Base-by-base conservation (phyloP, 257 asterid genomes). In the Solanum chilense region DNA sequence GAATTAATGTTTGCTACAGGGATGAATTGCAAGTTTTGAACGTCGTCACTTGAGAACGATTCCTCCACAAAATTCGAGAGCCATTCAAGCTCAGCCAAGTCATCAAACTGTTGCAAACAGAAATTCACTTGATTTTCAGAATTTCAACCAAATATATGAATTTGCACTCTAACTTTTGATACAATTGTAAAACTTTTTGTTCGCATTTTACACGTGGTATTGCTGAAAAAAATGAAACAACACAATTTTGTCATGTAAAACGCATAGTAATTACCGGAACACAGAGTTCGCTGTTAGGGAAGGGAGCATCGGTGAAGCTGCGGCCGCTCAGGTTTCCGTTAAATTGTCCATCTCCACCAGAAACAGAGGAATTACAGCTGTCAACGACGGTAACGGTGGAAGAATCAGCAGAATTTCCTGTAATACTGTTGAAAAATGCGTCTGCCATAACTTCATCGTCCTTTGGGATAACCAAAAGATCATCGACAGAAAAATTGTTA, bases 21-120 rank as follows among this genome's bases (percentile, higher is more conserved):
- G 27, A 91, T 89, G 58, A 92, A 86, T 87, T 93, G 95, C 86
- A 93, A 88, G 87, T 92, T 92, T 56, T 88, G 96, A 88, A 91
- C 88, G 87, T 94, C 97, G 90, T 94, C 98, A 91, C 93, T 95
- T 27, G 99, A 96, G 92, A 95, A 94, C 10, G 99, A 95, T 87
- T 97, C 99, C 86, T 97, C 99, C 90, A 95, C 98, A 90, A 97
- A 95, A 90, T 94, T 97, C 66, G 99, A 97, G 3, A 97, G 95
- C 99, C 99, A 97, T 92, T 97, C 99, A 41, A 97, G 94, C 92
- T 97, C 99, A 82, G 98, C 98, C 91, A 97, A 90, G 87, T 95
- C 98, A 62, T 96, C 99, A 75, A 91, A 94, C 99, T 97, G 96
- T 88, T 44, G 83, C 70, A 3, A 83, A 56, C 47, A 41, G 16